Conservation (phyloP, 768 basidiomycete genomes). For the Naganishia randhawae region DNA sequence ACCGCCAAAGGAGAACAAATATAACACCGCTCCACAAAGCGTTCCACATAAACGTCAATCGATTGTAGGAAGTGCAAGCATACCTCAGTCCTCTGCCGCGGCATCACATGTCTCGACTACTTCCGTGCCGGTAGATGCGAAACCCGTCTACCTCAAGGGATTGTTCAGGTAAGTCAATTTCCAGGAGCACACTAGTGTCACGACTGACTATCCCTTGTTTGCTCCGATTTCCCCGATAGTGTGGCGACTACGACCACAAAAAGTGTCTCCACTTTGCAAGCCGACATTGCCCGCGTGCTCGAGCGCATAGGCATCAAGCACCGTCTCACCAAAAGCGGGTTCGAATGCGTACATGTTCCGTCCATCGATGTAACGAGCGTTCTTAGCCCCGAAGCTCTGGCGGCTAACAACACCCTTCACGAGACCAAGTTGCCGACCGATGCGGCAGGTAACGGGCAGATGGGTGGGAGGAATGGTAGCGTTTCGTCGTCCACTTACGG, state of each 20-base stretch:
- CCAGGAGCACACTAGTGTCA: neutral
- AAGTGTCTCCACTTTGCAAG: constrained; percentile 69
- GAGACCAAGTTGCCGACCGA: neutral
- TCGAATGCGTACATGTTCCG: constrained; percentile 92
- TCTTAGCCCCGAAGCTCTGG: constrained; percentile 24
- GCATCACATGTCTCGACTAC: neutral
- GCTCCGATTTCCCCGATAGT: too few relatives aligned
- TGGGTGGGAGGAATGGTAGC: constrained; percentile 2
- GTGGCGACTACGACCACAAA: constrained; percentile 96
- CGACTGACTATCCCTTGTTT: constrained; percentile 19
- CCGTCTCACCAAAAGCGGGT: constrained; percentile 81
- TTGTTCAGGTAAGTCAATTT: constrained; percentile 71
- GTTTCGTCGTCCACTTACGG: neutral
- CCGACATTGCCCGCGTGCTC: constrained; percentile 78
- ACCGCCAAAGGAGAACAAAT: constrained; percentile 3
- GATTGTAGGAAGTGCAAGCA: neutral
- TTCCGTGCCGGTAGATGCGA: constrained; percentile 62
- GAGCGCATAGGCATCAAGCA: constrained; percentile 95
- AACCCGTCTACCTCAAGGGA: constrained; percentile 93
- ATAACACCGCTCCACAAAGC: constrained; percentile 8
- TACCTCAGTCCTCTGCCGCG: neutral
- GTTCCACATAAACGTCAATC: constrained; percentile 6
- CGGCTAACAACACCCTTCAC: neutral
- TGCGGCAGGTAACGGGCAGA: neutral
- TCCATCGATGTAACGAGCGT: constrained; percentile 86